phyloP scores from a whole-genome alignment of 1,284 basidiomycete species.

The Cutaneotrichosporon daszewskae region DNA sequence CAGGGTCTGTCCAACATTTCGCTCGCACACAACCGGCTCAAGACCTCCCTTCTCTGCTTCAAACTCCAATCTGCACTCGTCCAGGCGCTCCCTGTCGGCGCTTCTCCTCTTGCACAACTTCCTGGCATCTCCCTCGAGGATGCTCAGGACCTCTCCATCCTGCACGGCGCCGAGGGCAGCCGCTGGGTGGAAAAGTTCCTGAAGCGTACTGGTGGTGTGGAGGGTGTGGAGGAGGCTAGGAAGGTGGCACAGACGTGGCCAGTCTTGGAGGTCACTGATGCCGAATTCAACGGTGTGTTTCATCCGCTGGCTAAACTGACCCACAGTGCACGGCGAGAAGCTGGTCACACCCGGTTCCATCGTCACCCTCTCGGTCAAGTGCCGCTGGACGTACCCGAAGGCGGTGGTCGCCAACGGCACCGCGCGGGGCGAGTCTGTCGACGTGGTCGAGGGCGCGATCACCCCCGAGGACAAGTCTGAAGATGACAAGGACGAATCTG shows the following conservation, averaged over 20 bases:
- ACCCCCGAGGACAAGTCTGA: conserved; percentile 30
- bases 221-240: conserved; percentile 59
- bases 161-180: conserved; percentile 52
- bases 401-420: conserved; percentile 5
- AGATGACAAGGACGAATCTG: conserved; percentile 22
- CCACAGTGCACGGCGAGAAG: conserved; percentile 80
- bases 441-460: conserved; percentile 47
- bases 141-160: conserved; percentile 52
- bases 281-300: conserved; percentile 73
- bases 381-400: conserved; percentile 34
- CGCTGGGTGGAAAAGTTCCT: conserved; percentile 51
- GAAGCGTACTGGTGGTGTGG: conserved; percentile 46
- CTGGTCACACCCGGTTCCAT: conserved; percentile 83
- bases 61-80: conserved; percentile 75
- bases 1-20: conserved; percentile 78
- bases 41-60: conserved; percentile 71
- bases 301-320: not conserved
- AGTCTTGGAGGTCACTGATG: conserved; percentile 73
- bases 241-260: conserved; percentile 69
- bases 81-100: conserved; percentile 70
- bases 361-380: conserved; percentile 78
- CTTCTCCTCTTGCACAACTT: conserved; percentile 62
- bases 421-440: conserved; percentile 22
- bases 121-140: conserved; percentile 58
- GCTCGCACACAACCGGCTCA: conserved; percentile 85